Percentiles rank a stretch among this genome's conserved stretches.
These are phyloP conservation scores for Neoarthrinium moseri DNA, from an alignment of 2,329 filamentous ascomycete species.

Conservation along the genomic window DNA sequence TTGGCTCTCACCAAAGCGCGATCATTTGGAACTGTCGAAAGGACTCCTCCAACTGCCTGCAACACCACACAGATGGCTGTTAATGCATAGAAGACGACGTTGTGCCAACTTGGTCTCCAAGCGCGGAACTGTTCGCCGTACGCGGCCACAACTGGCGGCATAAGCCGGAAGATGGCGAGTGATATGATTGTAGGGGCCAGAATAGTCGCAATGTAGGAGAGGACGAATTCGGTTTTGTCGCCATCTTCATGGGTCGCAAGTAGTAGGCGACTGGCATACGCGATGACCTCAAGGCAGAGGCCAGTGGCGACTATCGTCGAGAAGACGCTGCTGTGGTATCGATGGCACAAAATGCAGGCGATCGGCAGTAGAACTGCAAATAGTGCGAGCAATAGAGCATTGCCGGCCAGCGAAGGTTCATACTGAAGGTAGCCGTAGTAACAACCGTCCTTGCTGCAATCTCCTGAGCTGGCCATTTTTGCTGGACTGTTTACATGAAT, in stretches of 20 bases:
- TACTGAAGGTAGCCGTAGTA: constrained; percentile 25
- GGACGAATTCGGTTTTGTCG: constrained; percentile 35
- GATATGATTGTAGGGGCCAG: constrained; percentile 46
- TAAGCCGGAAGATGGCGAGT: constrained; percentile 39
- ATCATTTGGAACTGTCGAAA: constrained; percentile 34
- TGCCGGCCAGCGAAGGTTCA: constrained; percentile 35
- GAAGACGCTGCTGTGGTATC: constrained; percentile 39
- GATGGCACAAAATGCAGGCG: constrained; percentile 35
- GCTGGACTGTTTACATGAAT: constrained; percentile 13
- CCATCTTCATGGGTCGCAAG: constrained; percentile 30
- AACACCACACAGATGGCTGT: constrained; percentile 25
- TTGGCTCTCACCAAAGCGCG: constrained; percentile 33
- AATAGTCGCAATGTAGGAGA: constrained; percentile 46
- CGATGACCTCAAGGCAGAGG: constrained; percentile 41
- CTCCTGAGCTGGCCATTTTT: constrained; percentile 20
- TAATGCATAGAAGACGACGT: constrained; percentile 20
- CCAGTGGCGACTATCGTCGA: constrained; percentile 37
- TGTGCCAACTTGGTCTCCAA: constrained; percentile 32
- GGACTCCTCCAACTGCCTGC: constrained; percentile 39
- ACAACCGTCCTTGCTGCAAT: constrained; percentile 12
- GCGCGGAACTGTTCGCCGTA: constrained; percentile 43
- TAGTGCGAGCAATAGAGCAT: constrained; percentile 36
- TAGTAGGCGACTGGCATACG: constrained; percentile 45
- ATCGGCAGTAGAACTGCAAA: constrained; percentile 40
- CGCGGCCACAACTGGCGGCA: constrained; percentile 45